Base-by-base conservation (phyloP, 768 basidiomycete genomes). In the Tulasnella calospora region DNA sequence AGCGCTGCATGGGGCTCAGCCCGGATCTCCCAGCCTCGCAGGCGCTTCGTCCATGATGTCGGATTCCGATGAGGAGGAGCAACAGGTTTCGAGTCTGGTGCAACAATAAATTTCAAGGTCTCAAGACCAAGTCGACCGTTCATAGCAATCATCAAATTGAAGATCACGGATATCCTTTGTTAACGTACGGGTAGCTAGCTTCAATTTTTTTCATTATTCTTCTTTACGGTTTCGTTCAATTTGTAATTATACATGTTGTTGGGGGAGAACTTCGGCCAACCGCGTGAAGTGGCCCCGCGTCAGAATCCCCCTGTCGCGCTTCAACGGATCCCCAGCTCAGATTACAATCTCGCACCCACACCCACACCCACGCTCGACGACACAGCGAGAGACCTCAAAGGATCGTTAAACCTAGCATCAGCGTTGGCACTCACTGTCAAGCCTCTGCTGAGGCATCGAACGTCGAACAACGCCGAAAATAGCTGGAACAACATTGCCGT, bases 51-150 rank as follows among this genome's bases (percentile, higher is more conserved):
- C 36, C 27, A 21, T 71, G 40, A 1, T n/a, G 33, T 38, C 71
- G 21, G 69, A 73, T 21, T 71, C 41, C 12, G 77, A 78, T 7
- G 69, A 71, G 19, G 77, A 78, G 36, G 77, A 78, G 23, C 17
- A 38, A 41, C 38, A 72, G 13, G 61, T 38, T 76, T 61, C 33
- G 35, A 57, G 19, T n/a, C 57, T 67, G 27, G 40, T 44, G 70
- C n/a, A 40, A 72, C n/a, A 40, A 40, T 46, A 27, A 36, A 6
- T 44, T 36, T 8, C 0, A 9, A 6, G 70, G n/a, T 23, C 12
- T 6, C 38, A 6, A n/a, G 71, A 33, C 30, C n/a, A 30, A 30
- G 36, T 8, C 19, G n/a, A 72, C 38, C 5, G 19, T 7, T 67
- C 27, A 67, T 35, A 30, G 27, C 71, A 38, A 21, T 27, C 33